Evolutionary conservation across 2,329 filamentous ascomycete species (phyloP).

Genomic region (Arthrobotrys entomopaga): DNA sequence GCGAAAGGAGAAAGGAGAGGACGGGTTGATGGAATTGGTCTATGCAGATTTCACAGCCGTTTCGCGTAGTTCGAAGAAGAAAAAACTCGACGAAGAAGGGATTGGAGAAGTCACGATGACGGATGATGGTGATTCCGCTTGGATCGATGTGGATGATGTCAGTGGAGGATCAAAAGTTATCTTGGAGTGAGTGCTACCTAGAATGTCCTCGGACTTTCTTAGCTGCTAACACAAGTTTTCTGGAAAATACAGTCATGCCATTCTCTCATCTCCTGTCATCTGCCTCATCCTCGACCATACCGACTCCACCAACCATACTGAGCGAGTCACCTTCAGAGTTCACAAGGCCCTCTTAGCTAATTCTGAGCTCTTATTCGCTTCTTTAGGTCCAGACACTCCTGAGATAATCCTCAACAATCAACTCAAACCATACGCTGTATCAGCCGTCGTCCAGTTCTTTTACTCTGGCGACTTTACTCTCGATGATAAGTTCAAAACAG

Average conservation of each 20-base stretch:
- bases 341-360: slow-evolving; percentile 21
- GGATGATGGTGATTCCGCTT: slow-evolving; percentile 27
- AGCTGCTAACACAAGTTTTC: neutral
- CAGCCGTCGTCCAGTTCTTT: slow-evolving; percentile 33
- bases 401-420: slow-evolving; percentile 28
- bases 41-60: neutral
- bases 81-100: neutral
- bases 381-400: slow-evolving; percentile 9
- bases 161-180: slow-evolving; percentile 1
- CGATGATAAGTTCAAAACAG: slow-evolving; percentile 28
- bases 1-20: slow-evolving; percentile 34
- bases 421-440: slow-evolving; percentile 47
- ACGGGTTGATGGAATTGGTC: slow-evolving; percentile 28
- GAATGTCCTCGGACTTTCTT: neutral
- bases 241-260: slow-evolving; percentile 14
- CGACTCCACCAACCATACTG: slow-evolving; percentile 24
- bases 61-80: too few species aligned
- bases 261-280: slow-evolving; percentile 35
- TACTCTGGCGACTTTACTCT: slow-evolving; percentile 39
- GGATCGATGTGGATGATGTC: slow-evolving; percentile 28
- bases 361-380: slow-evolving; percentile 15
- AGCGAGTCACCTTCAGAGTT: slow-evolving; percentile 32
- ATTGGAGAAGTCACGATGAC: slow-evolving; percentile 1
- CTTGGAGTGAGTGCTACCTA: slow-evolving; percentile 15
- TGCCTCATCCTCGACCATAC: slow-evolving; percentile 31